Evolutionary conservation across 1,284 basidiomycete species (phyloP), one percentile per base, ranked within the genome.

Genomic region (Boletellus deceptivus): DNA sequence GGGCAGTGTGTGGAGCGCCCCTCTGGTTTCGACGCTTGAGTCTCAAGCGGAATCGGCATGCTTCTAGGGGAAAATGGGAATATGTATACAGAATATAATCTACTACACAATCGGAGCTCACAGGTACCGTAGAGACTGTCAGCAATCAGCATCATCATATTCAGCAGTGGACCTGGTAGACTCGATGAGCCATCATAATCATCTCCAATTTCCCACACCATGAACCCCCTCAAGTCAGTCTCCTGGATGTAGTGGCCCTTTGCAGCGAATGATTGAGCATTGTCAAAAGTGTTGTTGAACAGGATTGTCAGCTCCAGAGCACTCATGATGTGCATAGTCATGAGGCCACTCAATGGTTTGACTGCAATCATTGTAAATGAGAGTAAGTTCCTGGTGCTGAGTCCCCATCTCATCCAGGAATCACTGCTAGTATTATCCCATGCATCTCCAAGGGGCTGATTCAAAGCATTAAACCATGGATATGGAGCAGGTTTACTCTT

Each of bases 171-270:
- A 45, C 34, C 37, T 52, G 22, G 46, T 52, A 24, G 27, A 17
- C 4, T 42, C 38, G 10, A 41, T 36, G 36, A 45, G 17, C 78
- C 71, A n/a, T 75, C 58, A 46, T 60, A 76, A 59, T 82, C 80
- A 13, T 79, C 79, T 40, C 75, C 80, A 45, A 76, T 73, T 60
- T 83, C 77, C 78, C 79, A 82, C 64, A 31, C 75, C 6, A 77
- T 70, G 55, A 81, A 82, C 4, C 81, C 81, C 46, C 70, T 71
- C 24, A 82, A 62, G 16, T 74, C 72, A 20, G 55, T 64, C 7
- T 64, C 55, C 52, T 70, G 69, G 59, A 83, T 78, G 62, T 73
- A 82, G 2, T 63, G 57, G 8, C 81, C 83, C 65, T 85, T 85
- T 33, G 75, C 77, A 22, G 72, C 60, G 57, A 83, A 83, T 0